Conservation (phyloP, 169 alveolate genomes). For the Perkinsus chesapeaki region DNA sequence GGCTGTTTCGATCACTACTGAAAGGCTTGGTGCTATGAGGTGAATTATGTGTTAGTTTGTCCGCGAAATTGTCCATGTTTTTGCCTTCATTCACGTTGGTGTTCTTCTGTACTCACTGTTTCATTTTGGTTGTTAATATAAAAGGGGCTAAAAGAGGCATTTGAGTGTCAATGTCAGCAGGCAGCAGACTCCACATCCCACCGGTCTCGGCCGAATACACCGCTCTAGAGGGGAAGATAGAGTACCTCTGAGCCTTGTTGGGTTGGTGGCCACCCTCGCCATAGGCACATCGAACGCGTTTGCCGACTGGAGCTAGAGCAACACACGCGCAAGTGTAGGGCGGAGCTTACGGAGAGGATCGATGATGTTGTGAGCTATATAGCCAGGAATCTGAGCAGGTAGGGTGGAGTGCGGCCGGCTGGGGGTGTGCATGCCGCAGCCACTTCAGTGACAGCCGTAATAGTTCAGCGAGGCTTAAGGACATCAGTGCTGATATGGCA, state of each 20-base stretch:
- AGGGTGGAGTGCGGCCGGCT: neutral
- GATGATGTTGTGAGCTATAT: neutral
- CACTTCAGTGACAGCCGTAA: neutral
- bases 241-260: neutral
- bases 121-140: neutral
- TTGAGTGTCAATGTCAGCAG: neutral
- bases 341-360: neutral
- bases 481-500: neutral
- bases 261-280: neutral
- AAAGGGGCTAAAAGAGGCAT: neutral
- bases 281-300: neutral
- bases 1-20: no score
- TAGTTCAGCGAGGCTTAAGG: neutral
- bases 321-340: neutral
- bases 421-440: neutral
- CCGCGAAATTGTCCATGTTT: neutral
- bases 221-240: neutral
- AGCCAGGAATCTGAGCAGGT: neutral
- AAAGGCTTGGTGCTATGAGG: no score
- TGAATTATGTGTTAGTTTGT: no score
- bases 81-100: neutral
- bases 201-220: neutral
- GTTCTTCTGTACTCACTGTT: no score
- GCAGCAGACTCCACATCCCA: neutral
- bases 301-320: neutral